phyloP scores from a whole-genome alignment of 2,329 filamentous ascomycete genomes.

The Xylariaceae sp. region DNA sequence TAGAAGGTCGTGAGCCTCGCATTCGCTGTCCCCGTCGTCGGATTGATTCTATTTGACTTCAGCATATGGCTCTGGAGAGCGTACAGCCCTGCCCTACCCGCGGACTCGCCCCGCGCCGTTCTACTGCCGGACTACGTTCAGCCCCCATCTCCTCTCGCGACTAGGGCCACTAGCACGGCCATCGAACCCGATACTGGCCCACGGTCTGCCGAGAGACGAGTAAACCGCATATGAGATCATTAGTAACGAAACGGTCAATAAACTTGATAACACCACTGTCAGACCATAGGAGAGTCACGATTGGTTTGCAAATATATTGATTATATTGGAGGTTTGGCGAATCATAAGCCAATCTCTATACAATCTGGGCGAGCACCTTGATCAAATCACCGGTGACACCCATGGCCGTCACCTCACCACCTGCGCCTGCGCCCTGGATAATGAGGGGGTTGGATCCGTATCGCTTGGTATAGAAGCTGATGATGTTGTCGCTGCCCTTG shows the following conservation, averaged over 20 bases:
- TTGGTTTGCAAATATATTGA: slow-evolving; percentile 4
- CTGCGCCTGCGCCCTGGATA: slow-evolving; percentile 89
- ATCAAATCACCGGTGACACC: slow-evolving; percentile 90
- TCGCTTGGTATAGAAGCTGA: slow-evolving; percentile 95
- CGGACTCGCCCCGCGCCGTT: slow-evolving; percentile 20
- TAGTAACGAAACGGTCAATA: slow-evolving; percentile 10
- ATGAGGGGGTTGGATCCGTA: slow-evolving; percentile 90
- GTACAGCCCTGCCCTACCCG: slow-evolving; percentile 22
- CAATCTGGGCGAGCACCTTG: slow-evolving; percentile 74
- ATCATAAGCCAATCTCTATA: slow-evolving; percentile 32
- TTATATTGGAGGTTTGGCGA: slow-evolving; percentile 11
- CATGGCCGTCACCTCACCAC: slow-evolving; percentile 95
- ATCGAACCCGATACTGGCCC: slow-evolving; percentile 7
- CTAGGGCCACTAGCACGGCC: slow-evolving; percentile 15
- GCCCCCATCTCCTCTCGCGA: slow-evolving; percentile 5
- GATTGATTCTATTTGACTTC: slow-evolving; percentile 48
- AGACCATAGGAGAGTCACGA: slow-evolving; percentile 3
- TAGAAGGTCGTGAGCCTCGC: slow-evolving; percentile 37
- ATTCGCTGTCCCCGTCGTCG: slow-evolving; percentile 42
- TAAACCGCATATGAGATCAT: slow-evolving; percentile 15
- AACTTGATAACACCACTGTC: slow-evolving; percentile 7
- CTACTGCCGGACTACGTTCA: slow-evolving; percentile 20
- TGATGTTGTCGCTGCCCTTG: slow-evolving; percentile 98
- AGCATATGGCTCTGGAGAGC: slow-evolving; percentile 50
- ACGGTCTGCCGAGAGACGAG: slow-evolving; percentile 18